phyloP scores from a whole-genome alignment of 768 basidiomycete species.

The Suillus americanus region DNA sequence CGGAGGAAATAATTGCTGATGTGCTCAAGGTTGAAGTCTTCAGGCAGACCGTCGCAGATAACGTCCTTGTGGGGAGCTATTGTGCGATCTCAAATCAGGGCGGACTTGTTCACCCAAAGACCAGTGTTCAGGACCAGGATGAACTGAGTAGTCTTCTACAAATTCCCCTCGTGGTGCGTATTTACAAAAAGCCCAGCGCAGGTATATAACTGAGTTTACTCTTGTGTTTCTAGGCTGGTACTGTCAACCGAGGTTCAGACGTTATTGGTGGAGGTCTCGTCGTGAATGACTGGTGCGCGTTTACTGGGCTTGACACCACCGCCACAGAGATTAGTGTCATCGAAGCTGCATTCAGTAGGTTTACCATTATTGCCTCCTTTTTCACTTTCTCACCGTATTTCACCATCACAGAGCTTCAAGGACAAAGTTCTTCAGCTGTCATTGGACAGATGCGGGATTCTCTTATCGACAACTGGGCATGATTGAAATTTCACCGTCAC shows the following conservation, averaged over 20 bases:
- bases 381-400: constrained; percentile 9
- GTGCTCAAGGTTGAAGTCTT: constrained; percentile 99
- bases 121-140: constrained; percentile 95
- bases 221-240: constrained; percentile 70
- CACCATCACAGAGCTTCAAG: constrained; percentile 69
- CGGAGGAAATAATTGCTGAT: constrained; percentile 99
- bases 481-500: constrained; percentile 18
- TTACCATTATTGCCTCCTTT: not conserved
- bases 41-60: constrained; percentile 94
- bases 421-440: constrained; percentile 76
- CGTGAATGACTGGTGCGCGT: constrained; percentile 99
- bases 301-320: constrained; percentile 99
- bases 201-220: constrained; percentile 5
- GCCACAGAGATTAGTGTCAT: constrained; percentile 99
- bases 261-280: constrained; percentile 97
- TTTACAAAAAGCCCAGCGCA: not conserved
- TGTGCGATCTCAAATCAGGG: constrained; percentile 96
- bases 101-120: constrained; percentile 96
- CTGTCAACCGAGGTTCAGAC: constrained; percentile 97
- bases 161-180: constrained; percentile 87
- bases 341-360: constrained; percentile 95
- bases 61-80: constrained; percentile 96
- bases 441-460: constrained; percentile 92
- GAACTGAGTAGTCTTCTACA: constrained; percentile 93
- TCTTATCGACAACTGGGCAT: constrained; percentile 92